Base-by-base conservation (phyloP, 2,329 filamentous ascomycete genomes). In the Trichoderma cornu-damae region DNA sequence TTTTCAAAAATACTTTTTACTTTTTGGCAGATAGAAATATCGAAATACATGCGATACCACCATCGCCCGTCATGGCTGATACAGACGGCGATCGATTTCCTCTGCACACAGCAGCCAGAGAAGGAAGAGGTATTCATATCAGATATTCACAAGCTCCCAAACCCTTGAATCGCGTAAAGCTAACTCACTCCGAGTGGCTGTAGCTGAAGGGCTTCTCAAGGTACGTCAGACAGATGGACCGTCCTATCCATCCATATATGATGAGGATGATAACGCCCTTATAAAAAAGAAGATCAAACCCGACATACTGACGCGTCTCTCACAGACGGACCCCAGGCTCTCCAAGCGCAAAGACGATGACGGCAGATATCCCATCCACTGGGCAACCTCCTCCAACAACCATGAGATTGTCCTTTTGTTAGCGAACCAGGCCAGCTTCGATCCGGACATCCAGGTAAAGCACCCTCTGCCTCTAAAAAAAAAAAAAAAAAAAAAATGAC, bases 291-390 rank as follows among this genome's bases (percentile, higher is more conserved):
- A 3, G 7, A 6, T 16, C 16, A 35, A 9, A 22, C 1, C n/a
- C 16, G 34, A 11, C 18, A 24, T 40, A 4, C 35, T n/a, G 34
- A 56, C 35, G 3, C 30, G 3, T 14, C 8, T 14, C 8, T 26
- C 38, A 32, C 56, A 93, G 87, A 84, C 86, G 63, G 91, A 96
- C 67, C 86, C 89, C 2, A 92, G 89, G 66, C 82, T 95, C 37
- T 86, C 89, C 24, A 79, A 76, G 46, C 73, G 73, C 58, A 84
- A 85, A 66, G 94, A 99, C 67, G 87, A 89, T 48, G 94, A 99
- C 70, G 90, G 90, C 14, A 89, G 94, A 43, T 82, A 96, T 35
- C 87, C 94, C 2, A 85, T 97, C 58, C 94, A 99, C 77, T 99
- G 94, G 94, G 93, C 94, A 0, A 84, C 85, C 2, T 94, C 92